Percentiles rank a stretch among this genome's conserved stretches.
These are phyloP conservation scores for Cladophialophora chaetospira DNA, from an alignment of 2,329 filamentous ascomycete species.

Conservation along the genomic window DNA sequence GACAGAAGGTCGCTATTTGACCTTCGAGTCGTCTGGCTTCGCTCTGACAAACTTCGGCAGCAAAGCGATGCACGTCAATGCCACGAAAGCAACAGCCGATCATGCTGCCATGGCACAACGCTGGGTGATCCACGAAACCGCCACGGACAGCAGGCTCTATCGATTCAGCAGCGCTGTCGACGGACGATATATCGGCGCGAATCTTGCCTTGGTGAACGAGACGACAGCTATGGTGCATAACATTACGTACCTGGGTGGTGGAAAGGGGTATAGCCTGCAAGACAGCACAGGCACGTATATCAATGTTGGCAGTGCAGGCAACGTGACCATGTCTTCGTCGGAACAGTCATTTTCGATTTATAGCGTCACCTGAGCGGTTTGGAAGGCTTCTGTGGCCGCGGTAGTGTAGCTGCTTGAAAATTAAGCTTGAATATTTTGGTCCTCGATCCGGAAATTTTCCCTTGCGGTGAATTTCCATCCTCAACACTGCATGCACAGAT, in stretches of 20 bases:
- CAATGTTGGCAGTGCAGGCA: neutral
- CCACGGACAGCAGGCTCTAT: constrained; percentile 41
- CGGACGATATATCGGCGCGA: constrained; percentile 41
- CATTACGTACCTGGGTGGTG: constrained; percentile 41
- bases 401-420: no score
- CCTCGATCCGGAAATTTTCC: no score
- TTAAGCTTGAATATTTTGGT: no score
- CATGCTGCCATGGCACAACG: constrained; percentile 50
- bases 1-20: constrained; percentile 58
- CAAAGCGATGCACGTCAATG: constrained; percentile 27
- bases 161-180: constrained; percentile 47
- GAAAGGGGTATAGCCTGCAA: constrained; percentile 40
- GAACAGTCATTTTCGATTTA: no score
- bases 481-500: no score
- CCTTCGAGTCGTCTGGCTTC: constrained; percentile 51
- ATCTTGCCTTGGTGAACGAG: constrained; percentile 32
- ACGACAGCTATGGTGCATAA: constrained; percentile 36
- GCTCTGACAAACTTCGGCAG: constrained; percentile 45
- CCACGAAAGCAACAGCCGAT: constrained; percentile 34
- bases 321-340: no score
- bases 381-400: no score
- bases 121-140: constrained; percentile 53
- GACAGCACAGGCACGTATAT: constrained; percentile 33
- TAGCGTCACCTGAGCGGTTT: no score
- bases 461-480: no score